These are phyloP conservation scores for Hortaea sp. DNA, from an alignment of 2,329 filamentous ascomycete genomes.

Conservation along the genomic window DNA sequence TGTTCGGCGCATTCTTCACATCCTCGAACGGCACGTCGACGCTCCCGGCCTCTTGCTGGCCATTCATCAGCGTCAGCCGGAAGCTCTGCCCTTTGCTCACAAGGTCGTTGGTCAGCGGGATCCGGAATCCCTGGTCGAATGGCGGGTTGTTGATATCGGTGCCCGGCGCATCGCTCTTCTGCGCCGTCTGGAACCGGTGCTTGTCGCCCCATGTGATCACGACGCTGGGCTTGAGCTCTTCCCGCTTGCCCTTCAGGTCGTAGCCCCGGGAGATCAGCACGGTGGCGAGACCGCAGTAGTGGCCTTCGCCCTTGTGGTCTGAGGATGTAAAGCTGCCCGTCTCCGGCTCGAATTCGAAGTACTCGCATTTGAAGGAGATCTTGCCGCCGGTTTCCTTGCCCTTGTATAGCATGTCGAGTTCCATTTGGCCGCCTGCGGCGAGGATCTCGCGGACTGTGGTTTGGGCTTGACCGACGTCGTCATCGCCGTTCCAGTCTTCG, in stretches of 20 bases:
- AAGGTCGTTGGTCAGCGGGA: constrained; percentile 29
- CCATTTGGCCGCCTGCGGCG: constrained; percentile 32
- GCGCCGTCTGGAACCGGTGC: constrained; percentile 31
- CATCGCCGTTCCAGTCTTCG: constrained; percentile 33
- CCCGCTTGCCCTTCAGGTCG: constrained; percentile 33
- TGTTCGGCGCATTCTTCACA: constrained; percentile 22
- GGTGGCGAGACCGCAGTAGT: constrained; percentile 33
- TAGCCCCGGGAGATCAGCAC: constrained; percentile 35
- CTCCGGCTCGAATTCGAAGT: constrained; percentile 33
- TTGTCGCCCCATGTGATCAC: constrained; percentile 34
- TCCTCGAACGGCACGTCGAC: constrained; percentile 29
- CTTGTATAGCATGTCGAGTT: constrained; percentile 30
- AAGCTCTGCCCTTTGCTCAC: constrained; percentile 24
- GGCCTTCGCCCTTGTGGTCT: constrained; percentile 18
- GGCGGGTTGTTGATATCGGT: constrained; percentile 40
- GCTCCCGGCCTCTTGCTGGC: constrained; percentile 23
- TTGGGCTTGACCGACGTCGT: constrained; percentile 35
- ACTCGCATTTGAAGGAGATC: constrained; percentile 30
- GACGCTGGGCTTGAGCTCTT: constrained; percentile 38
- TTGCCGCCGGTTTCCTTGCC: constrained; percentile 28
- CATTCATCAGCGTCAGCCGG: constrained; percentile 28
- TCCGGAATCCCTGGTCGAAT: constrained; percentile 37
- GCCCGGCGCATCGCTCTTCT: constrained; percentile 35
- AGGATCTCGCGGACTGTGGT: constrained; percentile 35
- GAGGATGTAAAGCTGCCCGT: constrained; percentile 23